Percentiles rank a stretch among this genome's conserved stretches.
These are phyloP conservation scores for Calocybe cyanea DNA, from an alignment of 768 basidiomycete genomes.

Conservation along the genomic window DNA sequence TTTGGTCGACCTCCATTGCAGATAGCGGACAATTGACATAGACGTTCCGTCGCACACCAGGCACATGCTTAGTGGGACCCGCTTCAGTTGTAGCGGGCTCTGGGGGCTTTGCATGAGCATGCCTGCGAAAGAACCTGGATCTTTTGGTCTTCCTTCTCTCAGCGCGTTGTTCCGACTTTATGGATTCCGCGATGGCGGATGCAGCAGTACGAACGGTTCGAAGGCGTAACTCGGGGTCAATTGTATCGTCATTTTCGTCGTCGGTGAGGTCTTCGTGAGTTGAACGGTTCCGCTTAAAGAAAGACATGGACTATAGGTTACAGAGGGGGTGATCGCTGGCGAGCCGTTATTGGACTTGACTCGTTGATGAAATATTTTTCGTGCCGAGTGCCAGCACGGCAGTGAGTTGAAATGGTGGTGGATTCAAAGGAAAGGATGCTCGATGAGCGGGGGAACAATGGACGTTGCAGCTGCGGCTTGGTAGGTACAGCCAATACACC, in stretches of 20 bases:
- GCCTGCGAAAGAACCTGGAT: slow-evolving; percentile 55
- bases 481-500: background rate
- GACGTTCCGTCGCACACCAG: slow-evolving; percentile 64
- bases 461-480: background rate
- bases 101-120: slow-evolving; percentile 43
- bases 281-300: slow-evolving; percentile 38
- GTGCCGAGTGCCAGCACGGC: slow-evolving; percentile 24
- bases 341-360: slow-evolving; percentile 7
- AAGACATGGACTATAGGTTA: slow-evolving; percentile 25
- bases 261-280: slow-evolving; percentile 42
- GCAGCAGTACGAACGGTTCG: slow-evolving; percentile 92
- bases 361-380: background rate
- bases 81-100: slow-evolving; percentile 24
- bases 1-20: slow-evolving; percentile 56
- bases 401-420: slow-evolving; percentile 8
- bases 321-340: slow-evolving; percentile 5
- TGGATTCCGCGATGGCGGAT: slow-evolving; percentile 84
- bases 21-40: slow-evolving; percentile 76
- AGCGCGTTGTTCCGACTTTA: slow-evolving; percentile 70
- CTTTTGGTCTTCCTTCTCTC: slow-evolving; percentile 57
- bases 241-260: slow-evolving; percentile 60
- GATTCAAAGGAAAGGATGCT: slow-evolving; percentile 12
- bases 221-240: slow-evolving; percentile 84
- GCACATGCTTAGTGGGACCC: slow-evolving; percentile 34
- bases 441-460: background rate